Evolutionary conservation across 108 stramenopile genomes (phyloP), one percentile per base, ranked within the genome.

Genomic region (Skeletonema costatum): DNA sequence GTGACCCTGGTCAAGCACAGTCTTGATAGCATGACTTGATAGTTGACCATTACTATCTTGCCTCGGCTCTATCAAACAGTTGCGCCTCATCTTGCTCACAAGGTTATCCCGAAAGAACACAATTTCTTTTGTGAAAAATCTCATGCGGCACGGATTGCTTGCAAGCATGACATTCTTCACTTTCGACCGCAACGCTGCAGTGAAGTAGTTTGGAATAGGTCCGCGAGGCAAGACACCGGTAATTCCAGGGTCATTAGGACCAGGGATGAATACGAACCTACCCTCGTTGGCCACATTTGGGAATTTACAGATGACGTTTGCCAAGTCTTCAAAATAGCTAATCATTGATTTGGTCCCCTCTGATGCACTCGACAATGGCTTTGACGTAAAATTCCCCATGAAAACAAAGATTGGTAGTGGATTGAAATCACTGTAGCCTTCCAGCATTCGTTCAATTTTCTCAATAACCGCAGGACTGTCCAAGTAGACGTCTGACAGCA

Each of bases 351-450:
- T 83, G 16, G 77, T 71, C 68, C 77, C 82, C 25, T 71, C 68
- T 32, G 64, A 51, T 21, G 70, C 38, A 42, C 74, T 73, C 19
- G 81, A 81, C 13, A 84, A 51, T 0, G 90, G 87, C 59, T 78
- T 77, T 61, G 95, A 92, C 39, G 85, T 77, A 74, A 98, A 98
- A 75, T 97, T 92, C 38, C 98, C 98, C 93, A 98, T 97, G n/a
- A 98, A 80, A 4, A 96, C 88, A 75, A 96, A 96, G 53, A 97
- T 56, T 31, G 93, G 90, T 1, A 85, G 76, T 11, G 88, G 77
- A 48, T 75, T 50, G 25, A 86, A 66, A 32, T 88, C 58, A 71
- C 75, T 78, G 71, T 83, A 94, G 11, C 90, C 92, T 25, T 90
- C 85, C 38, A 99, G 84, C 68, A 99, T 70, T 25, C 64, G 62